Conservation (phyloP, 257 asterid species). For the Solanum microdontum region DNA sequence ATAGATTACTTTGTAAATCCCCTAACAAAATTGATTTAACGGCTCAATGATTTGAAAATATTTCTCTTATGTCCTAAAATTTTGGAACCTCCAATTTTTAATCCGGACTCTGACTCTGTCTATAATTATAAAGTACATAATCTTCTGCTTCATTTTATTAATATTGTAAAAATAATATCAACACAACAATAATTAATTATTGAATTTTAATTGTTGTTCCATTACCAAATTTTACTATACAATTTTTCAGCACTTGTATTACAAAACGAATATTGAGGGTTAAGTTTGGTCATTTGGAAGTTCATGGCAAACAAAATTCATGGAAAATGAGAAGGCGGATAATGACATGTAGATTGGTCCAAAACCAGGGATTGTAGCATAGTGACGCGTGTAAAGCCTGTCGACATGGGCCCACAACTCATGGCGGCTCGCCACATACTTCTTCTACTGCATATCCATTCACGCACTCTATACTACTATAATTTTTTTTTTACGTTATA, state of each 20-base stretch:
- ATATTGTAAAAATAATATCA: not conserved
- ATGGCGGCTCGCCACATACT: conserved; percentile 29
- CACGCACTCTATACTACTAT: conserved; percentile 5
- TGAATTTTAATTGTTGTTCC: not conserved
- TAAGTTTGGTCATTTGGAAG: not conserved
- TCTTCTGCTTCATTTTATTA: not conserved
- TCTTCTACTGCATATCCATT: not conserved
- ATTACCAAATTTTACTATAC: not conserved
- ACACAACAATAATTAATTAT: not conserved
- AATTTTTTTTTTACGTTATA: too few relatives aligned
- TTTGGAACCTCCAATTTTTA: too few relatives aligned
- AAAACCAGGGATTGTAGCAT: not conserved
- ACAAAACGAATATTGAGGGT: not conserved
- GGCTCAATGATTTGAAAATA: too few relatives aligned
- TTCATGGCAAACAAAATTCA: not conserved
- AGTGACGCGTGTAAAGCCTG: conserved; percentile 7
- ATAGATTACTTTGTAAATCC: too few relatives aligned
- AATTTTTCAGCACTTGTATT: not conserved
- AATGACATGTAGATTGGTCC: conserved; percentile 19
- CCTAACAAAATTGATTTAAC: too few relatives aligned
- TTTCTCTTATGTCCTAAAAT: too few relatives aligned
- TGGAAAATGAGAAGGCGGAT: not conserved
- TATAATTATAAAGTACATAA: not conserved
- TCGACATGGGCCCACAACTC: not conserved
- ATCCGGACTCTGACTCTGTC: too few relatives aligned